Evolutionary conservation across 345 rosid species (phyloP).

Genomic region (Eucalyptus victrix): DNA sequence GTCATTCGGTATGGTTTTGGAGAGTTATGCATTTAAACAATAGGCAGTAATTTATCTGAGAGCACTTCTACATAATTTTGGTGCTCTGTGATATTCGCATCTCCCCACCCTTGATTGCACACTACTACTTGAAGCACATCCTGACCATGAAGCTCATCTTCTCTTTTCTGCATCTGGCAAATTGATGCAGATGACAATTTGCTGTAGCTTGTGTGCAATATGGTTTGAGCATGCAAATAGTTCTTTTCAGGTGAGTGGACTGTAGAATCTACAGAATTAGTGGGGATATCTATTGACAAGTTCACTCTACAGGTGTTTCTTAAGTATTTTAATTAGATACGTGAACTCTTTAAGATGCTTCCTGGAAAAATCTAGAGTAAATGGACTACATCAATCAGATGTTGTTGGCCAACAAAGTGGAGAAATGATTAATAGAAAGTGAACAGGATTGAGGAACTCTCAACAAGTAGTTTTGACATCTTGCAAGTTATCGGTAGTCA

Average conservation of each 20-base stretch:
- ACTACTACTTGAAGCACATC: neutral
- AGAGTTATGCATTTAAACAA: neutral
- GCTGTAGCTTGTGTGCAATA: neutral
- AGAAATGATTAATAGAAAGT: neutral
- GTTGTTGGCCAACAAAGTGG: neutral
- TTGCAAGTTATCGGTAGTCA: neutral
- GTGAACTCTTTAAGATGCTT: neutral
- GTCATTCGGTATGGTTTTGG: neutral
- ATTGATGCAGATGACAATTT: neutral
- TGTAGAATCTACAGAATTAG: neutral
- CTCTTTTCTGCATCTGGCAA: neutral
- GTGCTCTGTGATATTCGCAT: neutral
- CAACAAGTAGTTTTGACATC: neutral
- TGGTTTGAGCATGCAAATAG: neutral
- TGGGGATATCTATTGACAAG: neutral
- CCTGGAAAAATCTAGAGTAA: neutral
- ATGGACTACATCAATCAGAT: neutral
- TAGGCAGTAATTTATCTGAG: neutral
- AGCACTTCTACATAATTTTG: neutral
- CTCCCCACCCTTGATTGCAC: neutral
- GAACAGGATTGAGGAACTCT: neutral
- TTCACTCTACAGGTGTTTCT: neutral
- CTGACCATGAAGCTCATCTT: neutral
- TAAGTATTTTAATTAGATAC: neutral
- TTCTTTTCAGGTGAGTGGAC: neutral